Evolutionary conservation across 202 grass and related monocot genomes (phyloP), one percentile per base, ranked within the genome.

Genomic region (Setaria italica): DNA sequence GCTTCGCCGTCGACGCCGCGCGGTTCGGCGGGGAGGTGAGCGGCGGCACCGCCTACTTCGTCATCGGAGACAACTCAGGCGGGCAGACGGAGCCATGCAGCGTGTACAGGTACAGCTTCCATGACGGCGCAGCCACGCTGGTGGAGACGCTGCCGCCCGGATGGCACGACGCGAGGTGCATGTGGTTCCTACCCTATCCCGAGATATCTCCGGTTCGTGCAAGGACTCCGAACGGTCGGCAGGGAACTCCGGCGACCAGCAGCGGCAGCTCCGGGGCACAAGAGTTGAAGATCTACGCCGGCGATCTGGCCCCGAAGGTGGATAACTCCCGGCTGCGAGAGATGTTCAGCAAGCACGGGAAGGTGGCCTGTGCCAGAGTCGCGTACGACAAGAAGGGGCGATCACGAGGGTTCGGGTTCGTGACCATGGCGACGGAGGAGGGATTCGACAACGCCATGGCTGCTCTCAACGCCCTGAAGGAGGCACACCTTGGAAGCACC

Each of bases 121-220:
- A 11, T 10, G 3, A 34, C 21, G 62, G 11, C 30, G 11, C 3
- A n/a, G n/a, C 57, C 3, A 78, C 41, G 41, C 7, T 62, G 75
- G 57, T 62, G 57, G 57, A 78, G 5, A 62, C n/a, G 57, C 75
- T 78, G 75, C 62, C 62, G 3, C 4, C 11, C 4, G 11, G 62
- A 64, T 64, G 62, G 62, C 1, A 35, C 62, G 62, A 78, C 57
- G 57, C 39, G n/a, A 46, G 41, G 7, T 62, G 76, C 76, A 78
- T 77, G 74, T 77, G 74, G 55, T 77, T 77, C 74, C 0, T 62
- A 8, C 74, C 74, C 2, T 0, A 29, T 2, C 74, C 73, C 1
- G 1, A 9, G 4, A 15, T 64, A 35, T 53, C 62, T 34, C 62
- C 13, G 13, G 34, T 35, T 35, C 34, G 34, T 35, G 34, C 34